Percentiles rank a stretch among this genome's conserved stretches.
Conservation (phyloP, 108 stramenopile species). For the Mayamaea pseudoterrestris region DNA sequence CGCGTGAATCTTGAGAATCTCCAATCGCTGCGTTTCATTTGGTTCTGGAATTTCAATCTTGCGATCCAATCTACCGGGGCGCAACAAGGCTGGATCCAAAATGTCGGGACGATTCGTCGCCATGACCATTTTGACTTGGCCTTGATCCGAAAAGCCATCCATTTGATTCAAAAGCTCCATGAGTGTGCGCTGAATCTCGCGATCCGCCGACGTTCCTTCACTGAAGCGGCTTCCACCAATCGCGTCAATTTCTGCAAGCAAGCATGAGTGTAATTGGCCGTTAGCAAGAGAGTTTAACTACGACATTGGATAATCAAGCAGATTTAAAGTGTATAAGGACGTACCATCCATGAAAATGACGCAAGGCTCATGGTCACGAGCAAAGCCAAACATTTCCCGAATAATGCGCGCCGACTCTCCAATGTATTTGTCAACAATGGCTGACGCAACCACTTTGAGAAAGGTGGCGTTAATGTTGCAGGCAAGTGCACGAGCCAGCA, state of each 20-base stretch:
- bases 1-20: slow-evolving; percentile 98
- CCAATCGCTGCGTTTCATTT: slow-evolving; percentile 91
- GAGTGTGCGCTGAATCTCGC: slow-evolving; percentile 98
- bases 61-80: slow-evolving; percentile 97
- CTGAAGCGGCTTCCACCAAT: slow-evolving; percentile 95
- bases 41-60: slow-evolving; percentile 99
- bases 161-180: slow-evolving; percentile 99
- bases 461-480: slow-evolving; percentile 96
- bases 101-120: slow-evolving; percentile 99
- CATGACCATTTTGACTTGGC: slow-evolving; percentile 98
- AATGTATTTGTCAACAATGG: slow-evolving; percentile 99
- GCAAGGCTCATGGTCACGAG: slow-evolving; percentile 91
- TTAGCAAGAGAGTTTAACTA: too few species aligned
- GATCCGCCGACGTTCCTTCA: slow-evolving; percentile 93
- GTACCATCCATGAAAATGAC: slow-evolving; percentile 99
- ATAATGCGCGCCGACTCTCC: slow-evolving; percentile 97
- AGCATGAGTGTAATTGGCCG: too few species aligned
- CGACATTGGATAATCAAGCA: too few species aligned
- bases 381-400: slow-evolving; percentile 99
- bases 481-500: slow-evolving; percentile 90
- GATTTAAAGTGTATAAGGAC: too few species aligned
- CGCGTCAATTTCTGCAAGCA: slow-evolving; percentile 98
- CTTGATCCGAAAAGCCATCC: slow-evolving; percentile 97
- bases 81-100: slow-evolving; percentile 95
- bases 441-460: slow-evolving; percentile 95